These are phyloP conservation scores for Bretziella fagacearum DNA, from an alignment of 2,329 filamentous ascomycete genomes.

Conservation along the genomic window DNA sequence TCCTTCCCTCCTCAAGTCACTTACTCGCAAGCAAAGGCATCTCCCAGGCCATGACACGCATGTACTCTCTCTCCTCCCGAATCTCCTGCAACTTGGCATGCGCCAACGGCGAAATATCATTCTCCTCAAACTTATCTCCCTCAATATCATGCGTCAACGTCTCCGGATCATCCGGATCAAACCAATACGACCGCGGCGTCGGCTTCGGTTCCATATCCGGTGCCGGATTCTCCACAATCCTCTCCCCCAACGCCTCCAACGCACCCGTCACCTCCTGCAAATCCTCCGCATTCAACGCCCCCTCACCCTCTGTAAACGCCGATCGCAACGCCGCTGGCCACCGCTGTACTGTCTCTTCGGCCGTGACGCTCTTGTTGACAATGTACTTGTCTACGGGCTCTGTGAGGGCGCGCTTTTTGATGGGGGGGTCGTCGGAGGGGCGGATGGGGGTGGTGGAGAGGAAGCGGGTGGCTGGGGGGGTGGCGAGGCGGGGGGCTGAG, in stretches of 20 bases:
- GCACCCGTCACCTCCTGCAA: slow-evolving; percentile 9
- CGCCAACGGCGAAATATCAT: slow-evolving; percentile 68
- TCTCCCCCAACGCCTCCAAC: slow-evolving; percentile 16
- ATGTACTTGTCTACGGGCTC: slow-evolving; percentile 9
- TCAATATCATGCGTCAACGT: slow-evolving; percentile 35
- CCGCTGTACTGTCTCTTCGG: slow-evolving; percentile 13
- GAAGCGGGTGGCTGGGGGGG: neutral
- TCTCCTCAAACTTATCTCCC: slow-evolving; percentile 50
- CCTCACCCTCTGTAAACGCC: slow-evolving; percentile 8
- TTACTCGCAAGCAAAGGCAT: slow-evolving; percentile 79
- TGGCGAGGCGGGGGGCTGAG: neutral
- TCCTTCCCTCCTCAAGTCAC: too few species aligned
- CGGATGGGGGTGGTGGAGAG: neutral
- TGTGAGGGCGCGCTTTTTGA: slow-evolving; percentile 13
- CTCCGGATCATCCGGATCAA: slow-evolving; percentile 32
- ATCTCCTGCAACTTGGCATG: slow-evolving; percentile 80
- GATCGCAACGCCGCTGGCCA: slow-evolving; percentile 12
- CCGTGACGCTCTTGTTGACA: slow-evolving; percentile 10
- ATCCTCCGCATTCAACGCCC: slow-evolving; percentile 8
- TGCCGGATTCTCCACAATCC: slow-evolving; percentile 14
- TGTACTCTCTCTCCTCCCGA: slow-evolving; percentile 75
- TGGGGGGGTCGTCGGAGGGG: neutral
- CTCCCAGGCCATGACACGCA: slow-evolving; percentile 80
- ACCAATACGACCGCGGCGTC: slow-evolving; percentile 30
- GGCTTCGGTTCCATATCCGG: slow-evolving; percentile 17